Evolutionary conservation across 2,329 filamentous ascomycete species (phyloP).

Genomic region (Clarireedia paspali): DNA sequence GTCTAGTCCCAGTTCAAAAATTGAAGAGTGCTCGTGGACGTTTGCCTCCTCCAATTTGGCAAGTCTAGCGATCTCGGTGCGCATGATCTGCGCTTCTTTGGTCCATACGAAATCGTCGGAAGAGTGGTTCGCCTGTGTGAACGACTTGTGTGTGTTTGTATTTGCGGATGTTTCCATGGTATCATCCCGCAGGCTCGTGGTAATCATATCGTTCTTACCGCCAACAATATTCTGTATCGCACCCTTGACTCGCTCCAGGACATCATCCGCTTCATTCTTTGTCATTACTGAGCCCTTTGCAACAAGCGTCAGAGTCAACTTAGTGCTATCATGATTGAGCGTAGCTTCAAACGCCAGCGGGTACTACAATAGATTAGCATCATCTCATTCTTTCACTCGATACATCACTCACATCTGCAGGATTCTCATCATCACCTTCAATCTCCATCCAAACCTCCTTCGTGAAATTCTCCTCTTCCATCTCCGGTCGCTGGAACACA

Average conservation of each 20-base stretch:
- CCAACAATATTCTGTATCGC: constrained; percentile 10
- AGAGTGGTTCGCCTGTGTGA: not conserved
- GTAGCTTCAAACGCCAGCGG: constrained; percentile 71
- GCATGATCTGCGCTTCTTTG: constrained; percentile 42
- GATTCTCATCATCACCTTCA: constrained; percentile 37
- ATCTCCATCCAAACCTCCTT: constrained; percentile 46
- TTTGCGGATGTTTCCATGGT: not conserved
- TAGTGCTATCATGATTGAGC: constrained; percentile 37
- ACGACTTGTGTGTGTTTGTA: not conserved
- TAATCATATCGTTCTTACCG: not conserved
- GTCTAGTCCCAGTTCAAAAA: constrained; percentile 80
- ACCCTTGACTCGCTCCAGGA: constrained; percentile 38
- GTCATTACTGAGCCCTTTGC: constrained; percentile 41
- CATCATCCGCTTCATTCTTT: constrained; percentile 26
- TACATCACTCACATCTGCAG: constrained; percentile 31
- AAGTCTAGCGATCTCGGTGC: constrained; percentile 55
- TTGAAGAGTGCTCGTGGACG: constrained; percentile 52
- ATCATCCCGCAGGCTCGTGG: not conserved
- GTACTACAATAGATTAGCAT: constrained; percentile 25
- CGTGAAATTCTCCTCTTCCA: constrained; percentile 21
- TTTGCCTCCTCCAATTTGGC: constrained; percentile 43
- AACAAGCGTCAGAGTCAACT: constrained; percentile 51
- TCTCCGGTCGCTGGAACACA: constrained; percentile 59
- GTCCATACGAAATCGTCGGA: constrained; percentile 31
- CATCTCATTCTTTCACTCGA: not conserved